Base-by-base conservation (phyloP, 805 yeast genomes). In the Priceomyces carsonii region DNA sequence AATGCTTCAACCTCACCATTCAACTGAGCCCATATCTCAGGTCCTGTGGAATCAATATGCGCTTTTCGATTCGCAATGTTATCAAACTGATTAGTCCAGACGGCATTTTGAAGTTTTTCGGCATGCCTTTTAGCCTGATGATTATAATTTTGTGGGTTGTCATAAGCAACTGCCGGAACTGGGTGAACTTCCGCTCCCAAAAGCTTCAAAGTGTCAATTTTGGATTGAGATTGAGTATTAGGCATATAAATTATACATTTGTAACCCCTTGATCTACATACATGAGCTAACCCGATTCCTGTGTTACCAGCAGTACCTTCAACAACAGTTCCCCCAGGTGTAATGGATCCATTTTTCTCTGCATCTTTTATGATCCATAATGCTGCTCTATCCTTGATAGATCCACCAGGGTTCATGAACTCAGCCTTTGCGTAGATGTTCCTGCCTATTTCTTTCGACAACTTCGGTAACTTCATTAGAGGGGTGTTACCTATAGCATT, bases 231-330 rank as follows among this genome's bases (percentile, higher is more conserved):
- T 59, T 87, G 95, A 2, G 95, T 86, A 60, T 88, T 79, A 39
- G 96, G 96, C 89, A 88, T 87, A 68, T 86, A 88, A 39, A 88
- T 84, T 32, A 88, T 80, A 57, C 93, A 80, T 38, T 82, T 77
- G 69, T 88, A 88, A 19, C 95, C 95, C 48, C 82, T 77, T 31
- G 90, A 75, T 22, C 95, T 70, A 55, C 95, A 85, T 29, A 82
- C 78, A 50, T 75, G 80, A 5, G 95, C 96, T 37, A 88, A 66
- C 1, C 96, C 96, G 47, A 88, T 88, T 12, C 96, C 96, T n/a
- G 96, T 88, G 63, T 88, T 88, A 20, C 96, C 96, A 3, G 96
- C 96, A 8, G 96, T 87, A 6, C 95, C 95, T 61, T 88, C 96
- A 12, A 88, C 90, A 19, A 88, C 77, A 2, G 95, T 88, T 21